Evolutionary conservation across 2,329 filamentous ascomycete genomes (phyloP).

Genomic region (Colletotrichum cereale): DNA sequence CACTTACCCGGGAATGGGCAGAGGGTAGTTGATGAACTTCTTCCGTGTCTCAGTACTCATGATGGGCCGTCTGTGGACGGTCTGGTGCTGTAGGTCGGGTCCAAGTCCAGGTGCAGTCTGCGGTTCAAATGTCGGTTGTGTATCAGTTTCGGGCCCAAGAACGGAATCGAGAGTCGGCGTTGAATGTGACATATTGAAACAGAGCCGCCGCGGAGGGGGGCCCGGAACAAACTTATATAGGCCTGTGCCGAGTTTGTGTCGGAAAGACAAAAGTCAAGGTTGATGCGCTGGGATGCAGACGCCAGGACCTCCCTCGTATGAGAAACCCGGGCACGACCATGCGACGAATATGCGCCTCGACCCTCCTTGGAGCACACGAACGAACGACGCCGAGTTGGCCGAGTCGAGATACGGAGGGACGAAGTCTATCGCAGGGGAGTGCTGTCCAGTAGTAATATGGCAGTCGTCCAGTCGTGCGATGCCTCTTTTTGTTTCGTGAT

Average conservation of each 20-base stretch:
- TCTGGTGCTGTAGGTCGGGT: not conserved
- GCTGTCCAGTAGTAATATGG: not conserved
- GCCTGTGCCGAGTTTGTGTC: constrained; percentile 18
- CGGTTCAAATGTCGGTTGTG: not conserved
- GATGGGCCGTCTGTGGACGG: constrained; percentile 23
- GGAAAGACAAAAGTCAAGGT: constrained; percentile 30
- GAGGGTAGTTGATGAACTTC: constrained; percentile 53
- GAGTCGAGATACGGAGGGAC: not conserved
- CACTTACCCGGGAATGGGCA: constrained; percentile 51
- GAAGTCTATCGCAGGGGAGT: not conserved
- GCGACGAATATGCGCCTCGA: constrained; percentile 30
- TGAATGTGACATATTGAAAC: constrained; percentile 17
- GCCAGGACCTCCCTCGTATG: constrained; percentile 36
- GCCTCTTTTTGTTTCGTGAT: not conserved
- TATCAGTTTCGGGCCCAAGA: constrained; percentile 3
- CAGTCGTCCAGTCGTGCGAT: not conserved
- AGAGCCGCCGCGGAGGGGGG: not conserved
- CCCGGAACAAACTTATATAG: constrained; percentile 39
- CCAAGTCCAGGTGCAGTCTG: constrained; percentile 1
- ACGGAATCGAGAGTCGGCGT: constrained; percentile 3
- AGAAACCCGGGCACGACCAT: constrained; percentile 30
- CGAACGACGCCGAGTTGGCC: constrained; percentile 6
- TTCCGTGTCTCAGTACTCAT: constrained; percentile 38
- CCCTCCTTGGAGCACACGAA: constrained; percentile 18
- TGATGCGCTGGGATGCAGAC: constrained; percentile 37